These are phyloP conservation scores for Mortierella polycephala DNA, from an alignment of 371 early-diverging fungal species.

Conservation along the genomic window DNA sequence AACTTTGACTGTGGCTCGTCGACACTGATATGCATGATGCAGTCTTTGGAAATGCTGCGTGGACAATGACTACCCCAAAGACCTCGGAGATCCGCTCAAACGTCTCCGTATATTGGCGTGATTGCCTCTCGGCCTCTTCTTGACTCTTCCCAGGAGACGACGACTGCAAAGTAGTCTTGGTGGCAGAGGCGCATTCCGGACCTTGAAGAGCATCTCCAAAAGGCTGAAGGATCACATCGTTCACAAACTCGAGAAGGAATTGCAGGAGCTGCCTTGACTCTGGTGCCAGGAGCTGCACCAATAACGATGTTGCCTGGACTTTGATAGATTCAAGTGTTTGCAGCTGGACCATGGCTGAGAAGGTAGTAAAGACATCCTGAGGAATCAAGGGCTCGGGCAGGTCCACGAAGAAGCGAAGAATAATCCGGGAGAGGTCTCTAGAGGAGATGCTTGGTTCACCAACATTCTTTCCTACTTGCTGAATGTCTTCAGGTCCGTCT, in stretches of 20 bases:
- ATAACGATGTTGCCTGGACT: constrained; percentile 6
- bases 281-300: constrained; percentile 12
- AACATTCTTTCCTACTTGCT: not conserved
- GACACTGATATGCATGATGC: not conserved
- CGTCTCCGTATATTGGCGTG: not conserved
- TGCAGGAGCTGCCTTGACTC: constrained; percentile 25
- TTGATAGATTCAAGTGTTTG: constrained; percentile 25
- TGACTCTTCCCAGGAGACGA: not conserved
- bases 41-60: not conserved
- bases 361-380: constrained; percentile 11
- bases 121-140: not conserved
- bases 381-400: constrained; percentile 32
- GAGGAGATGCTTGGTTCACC: constrained; percentile 2
- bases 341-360: constrained; percentile 15
- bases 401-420: constrained; percentile 29
- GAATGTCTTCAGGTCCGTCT: not conserved
- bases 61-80: constrained; percentile 6
- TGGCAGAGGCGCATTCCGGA: not conserved
- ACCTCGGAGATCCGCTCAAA: constrained; percentile 4
- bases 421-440: constrained; percentile 15
- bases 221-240: constrained; percentile 11
- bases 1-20: constrained; percentile 2
- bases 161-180: not conserved
- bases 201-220: constrained; percentile 9
- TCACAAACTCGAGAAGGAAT: constrained; percentile 27